phyloP scores from a whole-genome alignment of 176 grass and related monocot genomes.

The Triticum timopheevii region DNA sequence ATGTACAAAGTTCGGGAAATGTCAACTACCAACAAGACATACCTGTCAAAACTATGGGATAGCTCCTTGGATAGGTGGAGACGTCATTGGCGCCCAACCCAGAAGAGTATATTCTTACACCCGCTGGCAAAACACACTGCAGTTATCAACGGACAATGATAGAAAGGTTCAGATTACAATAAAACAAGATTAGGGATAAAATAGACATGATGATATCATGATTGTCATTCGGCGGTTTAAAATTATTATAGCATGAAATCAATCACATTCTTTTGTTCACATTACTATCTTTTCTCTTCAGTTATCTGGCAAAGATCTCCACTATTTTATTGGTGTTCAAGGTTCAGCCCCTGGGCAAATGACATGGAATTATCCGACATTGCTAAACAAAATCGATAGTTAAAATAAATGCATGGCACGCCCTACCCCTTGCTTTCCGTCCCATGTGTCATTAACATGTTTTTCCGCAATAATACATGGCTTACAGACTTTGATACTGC shows the following conservation, averaged over 20 bases:
- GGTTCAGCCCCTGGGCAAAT: neutral
- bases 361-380: neutral
- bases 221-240: neutral
- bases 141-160: slow-evolving; percentile 38
- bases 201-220: slow-evolving; percentile 16
- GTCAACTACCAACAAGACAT: slow-evolving; percentile 17
- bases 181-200: slow-evolving; percentile 13
- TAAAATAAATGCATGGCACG: neutral
- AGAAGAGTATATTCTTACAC: slow-evolving; percentile 92
- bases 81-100: slow-evolving; percentile 66
- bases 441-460: neutral
- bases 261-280: neutral
- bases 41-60: slow-evolving; percentile 99
- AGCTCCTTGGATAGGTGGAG: slow-evolving; percentile 77
- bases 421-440: neutral
- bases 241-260: slow-evolving; percentile 5
- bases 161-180: slow-evolving; percentile 30
- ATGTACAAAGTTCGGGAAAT: slow-evolving; percentile 18
- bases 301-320: neutral
- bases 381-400: neutral
- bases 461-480: neutral
- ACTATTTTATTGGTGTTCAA: neutral
- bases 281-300: neutral
- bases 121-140: slow-evolving; percentile 99
- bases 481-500: neutral